Conservation (phyloP, 2,329 filamentous ascomycete species). For the Hypoxylon sp. region DNA sequence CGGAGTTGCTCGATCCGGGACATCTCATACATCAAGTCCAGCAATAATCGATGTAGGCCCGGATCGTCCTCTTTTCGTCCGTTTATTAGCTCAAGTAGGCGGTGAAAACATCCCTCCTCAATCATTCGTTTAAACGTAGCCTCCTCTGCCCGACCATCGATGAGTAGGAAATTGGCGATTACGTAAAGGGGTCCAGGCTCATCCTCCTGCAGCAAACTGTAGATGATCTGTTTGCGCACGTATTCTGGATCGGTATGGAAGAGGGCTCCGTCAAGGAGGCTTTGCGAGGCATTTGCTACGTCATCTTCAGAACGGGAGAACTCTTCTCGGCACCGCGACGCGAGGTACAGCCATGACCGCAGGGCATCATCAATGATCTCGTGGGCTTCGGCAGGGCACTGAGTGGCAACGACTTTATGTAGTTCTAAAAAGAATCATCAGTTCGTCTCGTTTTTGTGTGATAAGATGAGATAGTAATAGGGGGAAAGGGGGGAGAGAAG, state of each 20-base stretch:
- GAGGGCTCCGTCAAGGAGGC: slow-evolving; percentile 80
- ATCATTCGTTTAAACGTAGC: slow-evolving; percentile 89
- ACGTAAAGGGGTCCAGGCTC: slow-evolving; percentile 84
- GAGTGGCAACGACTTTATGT: slow-evolving; percentile 61
- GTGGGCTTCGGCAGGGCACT: slow-evolving; percentile 63
- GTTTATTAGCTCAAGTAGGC: slow-evolving; percentile 86
- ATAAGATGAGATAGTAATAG: slow-evolving; percentile 4
- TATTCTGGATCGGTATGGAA: slow-evolving; percentile 85
- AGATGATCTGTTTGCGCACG: slow-evolving; percentile 91
- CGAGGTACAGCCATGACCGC: slow-evolving; percentile 85
- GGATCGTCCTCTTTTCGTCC: slow-evolving; percentile 75
- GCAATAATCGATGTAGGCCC: slow-evolving; percentile 81
- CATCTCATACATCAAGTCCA: slow-evolving; percentile 97
- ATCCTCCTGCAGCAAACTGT: slow-evolving; percentile 92
- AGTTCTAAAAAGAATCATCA: slow-evolving; percentile 59
- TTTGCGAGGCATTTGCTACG: slow-evolving; percentile 83
- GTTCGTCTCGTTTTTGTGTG: slow-evolving; percentile 14
- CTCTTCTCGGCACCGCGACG: slow-evolving; percentile 80
- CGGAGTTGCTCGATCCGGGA: slow-evolving; percentile 88
- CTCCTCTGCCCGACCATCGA: slow-evolving; percentile 86
- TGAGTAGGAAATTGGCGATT: slow-evolving; percentile 85
- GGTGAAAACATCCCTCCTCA: slow-evolving; percentile 84
- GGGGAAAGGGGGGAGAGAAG: slow-evolving; percentile 32
- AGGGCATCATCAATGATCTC: slow-evolving; percentile 85
- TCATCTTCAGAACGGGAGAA: slow-evolving; percentile 84